These are phyloP conservation scores for Dimocarpus longan DNA, from an alignment of 345 rosid genomes.

Conservation along the genomic window DNA sequence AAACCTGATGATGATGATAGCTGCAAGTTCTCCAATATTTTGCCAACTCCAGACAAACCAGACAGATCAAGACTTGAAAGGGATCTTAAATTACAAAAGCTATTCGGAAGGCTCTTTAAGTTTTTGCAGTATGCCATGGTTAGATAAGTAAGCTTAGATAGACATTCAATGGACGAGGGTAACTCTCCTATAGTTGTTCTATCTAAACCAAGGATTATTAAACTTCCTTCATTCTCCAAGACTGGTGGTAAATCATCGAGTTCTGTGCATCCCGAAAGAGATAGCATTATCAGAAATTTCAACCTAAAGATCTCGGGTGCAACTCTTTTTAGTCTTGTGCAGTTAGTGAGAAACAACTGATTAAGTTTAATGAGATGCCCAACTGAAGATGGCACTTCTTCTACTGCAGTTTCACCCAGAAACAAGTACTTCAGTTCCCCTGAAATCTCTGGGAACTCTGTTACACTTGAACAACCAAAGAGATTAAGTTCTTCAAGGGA, in stretches of 20 bases:
- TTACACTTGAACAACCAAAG: slow-evolving; percentile 3
- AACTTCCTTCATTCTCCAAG: neutral
- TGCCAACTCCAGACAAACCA: neutral
- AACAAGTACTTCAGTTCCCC: neutral
- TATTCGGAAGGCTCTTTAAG: slow-evolving; percentile 5
- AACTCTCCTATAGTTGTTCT: neutral
- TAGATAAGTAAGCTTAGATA: neutral
- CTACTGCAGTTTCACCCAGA: neutral
- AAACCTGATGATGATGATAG: neutral
- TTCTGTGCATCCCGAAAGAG: too few relatives aligned
- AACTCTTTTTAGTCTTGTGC: slow-evolving; percentile 4
- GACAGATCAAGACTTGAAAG: neutral
- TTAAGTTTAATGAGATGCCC: too few relatives aligned
- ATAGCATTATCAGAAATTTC: too few relatives aligned
- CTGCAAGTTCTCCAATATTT: neutral
- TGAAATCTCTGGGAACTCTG: slow-evolving; percentile 6
- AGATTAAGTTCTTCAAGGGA: neutral
- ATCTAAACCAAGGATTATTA: too few relatives aligned
- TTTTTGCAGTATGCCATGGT: neutral
- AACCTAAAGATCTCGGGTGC: neutral
- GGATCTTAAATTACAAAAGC: neutral
- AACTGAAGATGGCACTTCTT: neutral
- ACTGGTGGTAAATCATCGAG: neutral
- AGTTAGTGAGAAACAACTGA: neutral
- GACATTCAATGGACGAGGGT: neutral